Percentiles rank a stretch among this genome's conserved stretches.
These are phyloP conservation scores for Hysterium pulicare DNA, from an alignment of 2,329 filamentous ascomycete genomes.

Conservation along the genomic window DNA sequence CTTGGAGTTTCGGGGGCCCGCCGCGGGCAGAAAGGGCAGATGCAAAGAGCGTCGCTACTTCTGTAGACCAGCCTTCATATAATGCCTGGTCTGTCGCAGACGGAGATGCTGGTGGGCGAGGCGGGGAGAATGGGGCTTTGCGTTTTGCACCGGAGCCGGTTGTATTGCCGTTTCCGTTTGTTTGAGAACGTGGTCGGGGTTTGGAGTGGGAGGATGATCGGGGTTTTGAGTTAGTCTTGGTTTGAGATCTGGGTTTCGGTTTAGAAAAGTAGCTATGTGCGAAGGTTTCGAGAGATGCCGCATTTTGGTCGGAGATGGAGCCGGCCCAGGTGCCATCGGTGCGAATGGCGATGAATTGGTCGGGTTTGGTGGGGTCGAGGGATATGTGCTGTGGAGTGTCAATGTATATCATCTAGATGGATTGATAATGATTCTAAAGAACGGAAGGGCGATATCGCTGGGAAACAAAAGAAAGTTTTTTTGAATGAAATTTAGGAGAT, in stretches of 20 bases:
- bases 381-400: conserved; percentile 19
- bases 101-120: conserved; percentile 10
- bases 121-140: conserved; percentile 4
- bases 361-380: conserved; percentile 24
- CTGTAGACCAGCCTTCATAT: conserved; percentile 30
- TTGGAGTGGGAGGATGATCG: not conserved
- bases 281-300: conserved; percentile 30
- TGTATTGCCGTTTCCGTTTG: not conserved
- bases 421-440: not conserved
- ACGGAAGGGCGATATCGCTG: too few relatives aligned
- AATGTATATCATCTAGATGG: not conserved
- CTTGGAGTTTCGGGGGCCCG: conserved; percentile 19
- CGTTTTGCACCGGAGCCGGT: not conserved
- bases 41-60: conserved; percentile 24
- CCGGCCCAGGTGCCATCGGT: conserved; percentile 35
- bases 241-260: conserved; percentile 11
- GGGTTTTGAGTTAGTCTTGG: conserved; percentile 15
- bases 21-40: conserved; percentile 20
- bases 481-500: not conserved
- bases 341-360: conserved; percentile 35
- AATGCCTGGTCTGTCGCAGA: conserved; percentile 18
- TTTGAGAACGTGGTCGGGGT: not conserved
- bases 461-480: too few relatives aligned
- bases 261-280: conserved; percentile 27
- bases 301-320: conserved; percentile 31